A percentile compares a stretch with the other conserved stretches of the same genome.
These are phyloP conservation scores for Tremellales sp. DNA, from an alignment of 1,284 basidiomycete genomes.

Conservation along the genomic window DNA sequence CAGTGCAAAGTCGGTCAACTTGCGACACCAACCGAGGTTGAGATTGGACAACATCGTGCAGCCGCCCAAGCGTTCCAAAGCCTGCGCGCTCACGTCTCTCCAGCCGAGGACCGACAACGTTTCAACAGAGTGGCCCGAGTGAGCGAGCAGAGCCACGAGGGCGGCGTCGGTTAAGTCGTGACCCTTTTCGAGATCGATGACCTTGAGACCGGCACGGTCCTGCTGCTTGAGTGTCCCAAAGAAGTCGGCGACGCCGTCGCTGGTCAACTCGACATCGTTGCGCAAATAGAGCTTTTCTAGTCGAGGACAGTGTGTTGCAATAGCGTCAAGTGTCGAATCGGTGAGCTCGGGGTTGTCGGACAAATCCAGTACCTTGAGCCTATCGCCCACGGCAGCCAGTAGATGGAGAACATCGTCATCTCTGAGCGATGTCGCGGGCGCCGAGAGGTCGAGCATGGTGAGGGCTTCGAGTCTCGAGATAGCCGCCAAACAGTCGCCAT, in stretches of 20 bases:
- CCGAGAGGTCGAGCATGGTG: conserved; percentile 35
- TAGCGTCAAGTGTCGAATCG: conserved; percentile 58
- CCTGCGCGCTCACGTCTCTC: conserved; percentile 60
- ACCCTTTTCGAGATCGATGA: conserved; percentile 60
- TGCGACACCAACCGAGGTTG: conserved; percentile 84
- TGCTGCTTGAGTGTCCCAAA: conserved; percentile 53
- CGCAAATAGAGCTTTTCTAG: conserved; percentile 61
- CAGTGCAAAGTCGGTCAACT: conserved; percentile 76
- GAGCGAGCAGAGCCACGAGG: conserved; percentile 62
- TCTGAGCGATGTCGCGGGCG: conserved; percentile 47
- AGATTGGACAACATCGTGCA: conserved; percentile 58
- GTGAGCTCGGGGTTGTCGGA: conserved; percentile 60
- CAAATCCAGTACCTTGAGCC: conserved; percentile 59
- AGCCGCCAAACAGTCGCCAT: conserved; percentile 60
- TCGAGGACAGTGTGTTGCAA: conserved; percentile 56
- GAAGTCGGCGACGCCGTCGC: conserved; percentile 64
- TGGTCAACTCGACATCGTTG: conserved; percentile 61
- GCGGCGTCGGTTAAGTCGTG: conserved; percentile 58
- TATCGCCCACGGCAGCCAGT: conserved; percentile 54
- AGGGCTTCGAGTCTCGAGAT: conserved; percentile 50
- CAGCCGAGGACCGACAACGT: conserved; percentile 72
- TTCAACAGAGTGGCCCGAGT: conserved; percentile 64
- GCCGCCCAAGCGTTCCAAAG: conserved; percentile 55
- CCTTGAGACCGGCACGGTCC: conserved; percentile 44
- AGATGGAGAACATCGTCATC: conserved; percentile 61